Percentiles rank a stretch among this genome's conserved stretches.
Evolutionary conservation across 768 basidiomycete species (phyloP).

Genomic region (Lactifluus pinguis): DNA sequence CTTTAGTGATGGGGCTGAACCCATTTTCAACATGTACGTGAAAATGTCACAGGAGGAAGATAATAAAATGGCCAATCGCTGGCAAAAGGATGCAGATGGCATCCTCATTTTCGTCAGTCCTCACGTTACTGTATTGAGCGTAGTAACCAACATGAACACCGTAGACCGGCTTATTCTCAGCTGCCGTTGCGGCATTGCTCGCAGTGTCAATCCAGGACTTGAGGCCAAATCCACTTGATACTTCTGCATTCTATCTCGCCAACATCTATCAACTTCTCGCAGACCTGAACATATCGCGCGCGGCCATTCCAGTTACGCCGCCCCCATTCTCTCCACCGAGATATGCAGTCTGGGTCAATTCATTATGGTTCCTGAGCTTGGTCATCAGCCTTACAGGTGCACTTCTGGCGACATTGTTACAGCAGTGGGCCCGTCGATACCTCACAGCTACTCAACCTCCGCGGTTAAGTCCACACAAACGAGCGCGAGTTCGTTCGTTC

Average conservation of each 20-base stretch:
- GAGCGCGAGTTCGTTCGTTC: background rate
- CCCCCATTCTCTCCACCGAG: background rate
- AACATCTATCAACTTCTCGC: background rate
- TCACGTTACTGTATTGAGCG: background rate
- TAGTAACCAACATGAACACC: too few relatives aligned
- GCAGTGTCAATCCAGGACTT: background rate
- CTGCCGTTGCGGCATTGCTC: background rate
- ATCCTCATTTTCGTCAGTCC: background rate
- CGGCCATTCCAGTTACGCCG: background rate
- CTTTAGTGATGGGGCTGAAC: background rate
- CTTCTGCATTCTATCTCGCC: background rate
- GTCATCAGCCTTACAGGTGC: background rate
- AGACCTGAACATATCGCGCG: background rate
- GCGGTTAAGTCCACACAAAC: background rate
- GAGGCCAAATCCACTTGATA: background rate
- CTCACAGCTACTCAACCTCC: background rate
- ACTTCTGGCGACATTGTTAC: background rate
- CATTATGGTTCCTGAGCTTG: background rate
- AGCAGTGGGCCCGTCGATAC: background rate
- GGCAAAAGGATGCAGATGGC: background rate
- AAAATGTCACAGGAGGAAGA: conserved; percentile 14
- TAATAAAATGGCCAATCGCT: background rate
- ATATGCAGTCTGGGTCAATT: background rate
- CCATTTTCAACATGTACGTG: background rate
- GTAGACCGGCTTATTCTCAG: background rate